These are phyloP conservation scores for Sarocladium strictum DNA, from an alignment of 2,329 filamentous ascomycete species.

Conservation along the genomic window DNA sequence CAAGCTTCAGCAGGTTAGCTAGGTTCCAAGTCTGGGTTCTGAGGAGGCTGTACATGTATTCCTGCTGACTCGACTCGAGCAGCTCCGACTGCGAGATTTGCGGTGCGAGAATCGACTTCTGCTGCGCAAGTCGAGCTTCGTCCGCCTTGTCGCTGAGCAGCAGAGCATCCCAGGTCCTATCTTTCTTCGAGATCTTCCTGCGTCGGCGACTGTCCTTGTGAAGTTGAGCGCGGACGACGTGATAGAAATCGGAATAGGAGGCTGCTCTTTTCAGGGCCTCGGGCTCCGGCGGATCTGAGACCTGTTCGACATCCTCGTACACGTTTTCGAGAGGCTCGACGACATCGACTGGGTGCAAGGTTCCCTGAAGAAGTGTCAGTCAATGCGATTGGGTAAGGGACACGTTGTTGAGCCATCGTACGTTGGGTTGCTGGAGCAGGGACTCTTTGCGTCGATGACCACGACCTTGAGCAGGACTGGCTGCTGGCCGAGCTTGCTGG, in stretches of 20 bases:
- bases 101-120: slow-evolving; percentile 16
- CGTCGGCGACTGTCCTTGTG: slow-evolving; percentile 42
- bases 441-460: slow-evolving; percentile 64
- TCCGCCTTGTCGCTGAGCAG: slow-evolving; percentile 21
- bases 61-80: slow-evolving; percentile 74
- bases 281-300: slow-evolving; percentile 55
- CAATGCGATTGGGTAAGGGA: not conserved
- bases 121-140: slow-evolving; percentile 15
- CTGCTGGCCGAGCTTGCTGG: not conserved
- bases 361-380: slow-evolving; percentile 36
- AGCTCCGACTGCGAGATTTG: slow-evolving; percentile 52
- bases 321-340: slow-evolving; percentile 46
- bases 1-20: slow-evolving; percentile 42
- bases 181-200: slow-evolving; percentile 32
- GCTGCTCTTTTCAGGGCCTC: slow-evolving; percentile 60
- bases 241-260: slow-evolving; percentile 72
- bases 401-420: slow-evolving; percentile 27
- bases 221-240: slow-evolving; percentile 52
- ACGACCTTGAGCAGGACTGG: slow-evolving; percentile 33
- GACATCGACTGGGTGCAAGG: slow-evolving; percentile 39
- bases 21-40: not conserved
- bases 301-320: slow-evolving; percentile 5
- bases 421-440: slow-evolving; percentile 61
- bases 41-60: slow-evolving; percentile 63
- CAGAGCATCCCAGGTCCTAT: slow-evolving; percentile 46